Base-by-base conservation (phyloP, 2,329 filamentous ascomycete genomes). In the Trichoderma polysporum region DNA sequence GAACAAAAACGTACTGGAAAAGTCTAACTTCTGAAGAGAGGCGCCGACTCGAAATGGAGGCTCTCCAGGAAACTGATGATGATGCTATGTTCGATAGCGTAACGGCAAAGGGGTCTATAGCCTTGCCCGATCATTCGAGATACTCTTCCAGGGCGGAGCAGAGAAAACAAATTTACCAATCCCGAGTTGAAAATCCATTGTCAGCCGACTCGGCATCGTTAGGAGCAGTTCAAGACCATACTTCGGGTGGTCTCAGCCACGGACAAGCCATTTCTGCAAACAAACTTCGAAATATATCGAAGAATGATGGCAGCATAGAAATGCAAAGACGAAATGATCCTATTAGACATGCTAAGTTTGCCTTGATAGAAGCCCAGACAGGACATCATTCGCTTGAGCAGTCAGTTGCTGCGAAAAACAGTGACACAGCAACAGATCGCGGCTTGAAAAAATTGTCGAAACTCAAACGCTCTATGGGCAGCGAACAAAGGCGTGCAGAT, bases 1-100 rank as follows among this genome's bases (percentile, higher is more conserved):
- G 85, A 62, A 86, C 89, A 17, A 91, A 90, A 72, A 80, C 85
- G 0, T 92, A 90, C 72, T 93, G 90, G 91, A 88, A 84, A 69
- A 86, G 86, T 60, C 77, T 93, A 7, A 88, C 85, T 8, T 80
- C 82, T 1, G 85, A 90, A 35, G 87, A 89, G 73, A 85, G 88
- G 50, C 85, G 85, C 7, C 85, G 88, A 72, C 82, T 90, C 35
- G 87, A 89, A 72, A 80, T 78, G 4, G 87, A 89, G 67, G 85
- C 85, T 2, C 75, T 84, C 56, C 83, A 86, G 66, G 83, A 87
- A 53, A 83, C 82, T 2, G 78, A 80, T 5, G 77, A 80, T 7
- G 83, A 85, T 35, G 79, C 19, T 35, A 22, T 33, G 10, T 27
- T 22, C 29, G 50, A 54, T n/a, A 15, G 13, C 27, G 3, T 35